Evolutionary conservation across 768 basidiomycete species (phyloP).

Genomic region (Russula ochroleuca): DNA sequence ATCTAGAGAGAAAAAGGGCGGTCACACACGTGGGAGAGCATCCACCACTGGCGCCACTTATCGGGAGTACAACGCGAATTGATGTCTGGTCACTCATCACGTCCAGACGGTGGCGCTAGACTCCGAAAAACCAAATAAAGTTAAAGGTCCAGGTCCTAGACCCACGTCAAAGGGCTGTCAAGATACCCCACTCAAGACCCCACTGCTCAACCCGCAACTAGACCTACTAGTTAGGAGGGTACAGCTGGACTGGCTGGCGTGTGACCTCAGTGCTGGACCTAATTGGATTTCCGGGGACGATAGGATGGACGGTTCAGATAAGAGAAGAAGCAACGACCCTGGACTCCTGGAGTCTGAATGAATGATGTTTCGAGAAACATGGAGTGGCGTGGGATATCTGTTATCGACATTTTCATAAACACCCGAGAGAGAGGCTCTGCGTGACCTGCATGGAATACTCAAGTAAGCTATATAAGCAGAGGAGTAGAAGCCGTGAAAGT

Average conservation of each 20-base stretch:
- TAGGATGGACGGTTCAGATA: not conserved
- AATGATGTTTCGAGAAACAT: not conserved
- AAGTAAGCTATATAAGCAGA: too few species aligned
- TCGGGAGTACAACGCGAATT: not conserved
- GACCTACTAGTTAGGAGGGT: not conserved
- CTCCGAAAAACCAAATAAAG: not conserved
- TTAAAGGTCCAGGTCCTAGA: not conserved
- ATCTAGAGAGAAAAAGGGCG: too few species aligned
- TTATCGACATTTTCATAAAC: not conserved
- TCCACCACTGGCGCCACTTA: too few species aligned
- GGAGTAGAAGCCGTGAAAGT: too few species aligned
- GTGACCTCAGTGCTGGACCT: not conserved
- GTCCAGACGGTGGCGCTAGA: not conserved
- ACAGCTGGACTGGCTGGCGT: not conserved
- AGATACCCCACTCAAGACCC: too few species aligned
- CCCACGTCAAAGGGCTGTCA: not conserved
- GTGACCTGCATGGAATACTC: not conserved
- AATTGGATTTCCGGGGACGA: not conserved
- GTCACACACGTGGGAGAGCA: too few species aligned
- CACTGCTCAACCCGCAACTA: not conserved
- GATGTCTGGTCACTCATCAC: not conserved
- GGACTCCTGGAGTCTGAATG: too few species aligned
- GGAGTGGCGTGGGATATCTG: not conserved
- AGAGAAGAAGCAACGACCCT: not conserved
- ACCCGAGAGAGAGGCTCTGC: not conserved